Evolutionary conservation across 176 grass and related monocot species (phyloP).

Genomic region (Ampelocalamus luodianensis): DNA sequence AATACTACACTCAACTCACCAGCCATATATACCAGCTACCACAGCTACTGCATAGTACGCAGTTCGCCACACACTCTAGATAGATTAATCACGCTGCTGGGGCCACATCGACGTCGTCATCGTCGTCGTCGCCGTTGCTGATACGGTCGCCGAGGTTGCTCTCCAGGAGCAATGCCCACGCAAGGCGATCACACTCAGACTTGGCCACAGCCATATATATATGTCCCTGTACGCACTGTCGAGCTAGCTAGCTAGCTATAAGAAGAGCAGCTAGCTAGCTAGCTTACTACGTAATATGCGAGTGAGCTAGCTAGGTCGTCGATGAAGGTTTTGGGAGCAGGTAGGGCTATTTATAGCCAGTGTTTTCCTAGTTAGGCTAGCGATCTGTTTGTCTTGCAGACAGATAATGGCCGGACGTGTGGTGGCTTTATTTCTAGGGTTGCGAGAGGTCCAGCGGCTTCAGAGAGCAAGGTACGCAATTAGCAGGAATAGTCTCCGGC

Average conservation of each 20-base stretch:
- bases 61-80: not conserved
- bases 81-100: slow-evolving; percentile 37
- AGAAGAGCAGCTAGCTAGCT: no score
- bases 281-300: not conserved
- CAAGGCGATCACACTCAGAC: not conserved
- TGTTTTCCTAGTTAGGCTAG: no score
- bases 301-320: not conserved
- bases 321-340: slow-evolving; percentile 6
- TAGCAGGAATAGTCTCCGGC: no score
- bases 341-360: slow-evolving; percentile 25
- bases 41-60: not conserved
- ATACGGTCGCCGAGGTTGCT: not conserved
- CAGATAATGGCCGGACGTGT: no score
- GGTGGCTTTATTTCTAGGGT: no score
- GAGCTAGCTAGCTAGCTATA: not conserved
- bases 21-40: not conserved
- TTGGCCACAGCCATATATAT: slow-evolving; percentile 18
- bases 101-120: slow-evolving; percentile 46
- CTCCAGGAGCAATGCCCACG: slow-evolving; percentile 30
- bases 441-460: no score
- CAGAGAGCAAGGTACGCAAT: no score
- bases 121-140: slow-evolving; percentile 29
- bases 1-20: not conserved
- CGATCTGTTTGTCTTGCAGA: no score
- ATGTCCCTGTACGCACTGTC: not conserved